A percentile compares a stretch with the other conserved stretches of the same genome.
Evolutionary conservation across 1,284 basidiomycete genomes (phyloP).

Genomic region (Sporisorium reilianum): DNA sequence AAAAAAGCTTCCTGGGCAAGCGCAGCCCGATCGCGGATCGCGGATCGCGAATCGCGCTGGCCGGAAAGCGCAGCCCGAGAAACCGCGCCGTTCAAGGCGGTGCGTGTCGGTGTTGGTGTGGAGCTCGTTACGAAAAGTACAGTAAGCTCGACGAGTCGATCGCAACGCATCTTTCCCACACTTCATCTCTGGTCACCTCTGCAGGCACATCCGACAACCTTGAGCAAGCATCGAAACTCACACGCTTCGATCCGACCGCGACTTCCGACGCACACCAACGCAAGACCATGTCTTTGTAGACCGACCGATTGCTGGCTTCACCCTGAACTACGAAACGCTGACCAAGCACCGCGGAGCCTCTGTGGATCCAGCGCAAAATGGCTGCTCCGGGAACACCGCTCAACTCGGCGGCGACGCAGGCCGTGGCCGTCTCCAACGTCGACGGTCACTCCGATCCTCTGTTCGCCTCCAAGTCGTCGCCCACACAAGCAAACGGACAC

Average conservation of each 20-base stretch:
- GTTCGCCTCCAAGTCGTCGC: conserved; percentile 17
- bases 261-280: not conserved
- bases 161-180: not conserved
- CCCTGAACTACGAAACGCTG: not conserved
- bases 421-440: conserved; percentile 12
- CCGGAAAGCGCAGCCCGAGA: conserved; percentile 19
- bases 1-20: conserved; percentile 6
- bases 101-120: conserved; percentile 27
- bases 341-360: too few relatives aligned
- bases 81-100: not conserved
- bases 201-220: conserved; percentile 10
- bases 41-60: conserved; percentile 8
- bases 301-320: not conserved
- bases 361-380: conserved; percentile 14
- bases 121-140: conserved; percentile 1
- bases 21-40: conserved; percentile 3
- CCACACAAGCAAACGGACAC: conserved; percentile 12
- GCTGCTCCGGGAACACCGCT: conserved; percentile 44
- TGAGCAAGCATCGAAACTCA: not conserved
- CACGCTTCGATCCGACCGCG: not conserved
- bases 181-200: not conserved
- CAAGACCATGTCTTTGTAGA: conserved; percentile 10
- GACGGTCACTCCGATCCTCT: conserved; percentile 28
- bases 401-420: conserved; percentile 23
- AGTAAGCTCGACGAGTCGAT: not conserved